These are phyloP conservation scores for Silybum marianum DNA, from an alignment of 129 eudicot genomes.

Conservation along the genomic window DNA sequence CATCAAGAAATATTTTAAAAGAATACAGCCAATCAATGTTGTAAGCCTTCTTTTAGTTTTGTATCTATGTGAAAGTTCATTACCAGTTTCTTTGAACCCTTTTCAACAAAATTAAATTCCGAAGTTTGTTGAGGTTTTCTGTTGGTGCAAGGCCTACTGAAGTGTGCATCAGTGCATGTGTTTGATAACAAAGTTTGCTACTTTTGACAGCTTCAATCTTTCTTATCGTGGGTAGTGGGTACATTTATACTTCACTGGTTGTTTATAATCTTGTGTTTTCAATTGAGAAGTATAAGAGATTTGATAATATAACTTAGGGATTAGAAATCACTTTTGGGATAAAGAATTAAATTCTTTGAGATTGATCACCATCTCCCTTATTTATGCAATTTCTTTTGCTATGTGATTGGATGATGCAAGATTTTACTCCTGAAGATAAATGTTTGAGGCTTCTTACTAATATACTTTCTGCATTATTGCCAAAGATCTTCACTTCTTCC, in stretches of 20 bases:
- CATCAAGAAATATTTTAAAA: background rate
- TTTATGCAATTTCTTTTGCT: background rate
- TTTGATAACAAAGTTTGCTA: background rate
- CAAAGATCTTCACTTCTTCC: background rate
- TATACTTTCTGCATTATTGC: background rate
- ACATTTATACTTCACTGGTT: background rate
- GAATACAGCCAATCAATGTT: background rate
- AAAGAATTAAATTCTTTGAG: background rate
- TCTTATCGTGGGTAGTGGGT: background rate
- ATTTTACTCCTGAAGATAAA: background rate
- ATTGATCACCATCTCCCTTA: background rate
- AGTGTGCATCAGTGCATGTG: background rate
- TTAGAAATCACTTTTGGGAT: background rate
- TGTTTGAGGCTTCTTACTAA: background rate
- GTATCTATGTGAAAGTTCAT: background rate
- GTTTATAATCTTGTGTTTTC: constrained; percentile 1
- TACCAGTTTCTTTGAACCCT: background rate
- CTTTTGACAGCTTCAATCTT: background rate
- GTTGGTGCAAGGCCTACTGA: background rate
- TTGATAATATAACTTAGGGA: background rate
- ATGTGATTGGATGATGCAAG: constrained; percentile 12
- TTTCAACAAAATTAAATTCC: background rate
- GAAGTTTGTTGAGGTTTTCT: constrained; percentile 7
- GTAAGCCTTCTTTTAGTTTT: background rate
- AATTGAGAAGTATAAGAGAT: background rate